phyloP scores from a whole-genome alignment of 148 eudicot species.

The Camellia japonica region DNA sequence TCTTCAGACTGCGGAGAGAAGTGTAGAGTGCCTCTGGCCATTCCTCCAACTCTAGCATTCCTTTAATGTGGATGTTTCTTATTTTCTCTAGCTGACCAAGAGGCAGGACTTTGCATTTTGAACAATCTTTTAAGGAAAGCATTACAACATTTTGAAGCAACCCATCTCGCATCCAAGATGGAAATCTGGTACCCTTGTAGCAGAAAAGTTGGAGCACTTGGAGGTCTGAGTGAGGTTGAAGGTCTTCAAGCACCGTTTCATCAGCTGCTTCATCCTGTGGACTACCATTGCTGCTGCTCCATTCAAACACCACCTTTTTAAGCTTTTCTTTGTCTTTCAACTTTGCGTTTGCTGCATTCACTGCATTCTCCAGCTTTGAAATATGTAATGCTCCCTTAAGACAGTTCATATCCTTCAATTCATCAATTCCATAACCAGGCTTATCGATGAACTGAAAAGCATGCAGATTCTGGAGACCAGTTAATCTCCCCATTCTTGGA shows the following conservation, averaged over 20 bases:
- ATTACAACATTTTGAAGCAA: conserved; percentile 9
- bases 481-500: conserved; percentile 22
- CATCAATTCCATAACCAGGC: conserved; percentile 22
- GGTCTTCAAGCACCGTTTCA: conserved; percentile 30
- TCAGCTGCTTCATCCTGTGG: conserved; percentile 13
- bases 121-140: conserved; percentile 22
- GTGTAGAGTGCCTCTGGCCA: conserved; percentile 11
- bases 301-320: conserved; percentile 24
- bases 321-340: conserved; percentile 23
- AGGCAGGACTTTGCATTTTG: conserved; percentile 24
- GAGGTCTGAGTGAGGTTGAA: conserved; percentile 27
- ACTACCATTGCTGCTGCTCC: conserved; percentile 16
- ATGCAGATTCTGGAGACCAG: conserved; percentile 21
- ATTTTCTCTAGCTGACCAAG: conserved; percentile 22
- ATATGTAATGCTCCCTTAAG: conserved; percentile 20
- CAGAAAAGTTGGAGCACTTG: conserved; percentile 18
- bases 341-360: conserved; percentile 20
- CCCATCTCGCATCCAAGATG: conserved; percentile 26
- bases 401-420: conserved; percentile 20
- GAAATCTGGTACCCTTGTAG: conserved; percentile 23
- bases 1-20: conserved; percentile 10
- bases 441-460: conserved; percentile 11
- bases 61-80: conserved; percentile 20
- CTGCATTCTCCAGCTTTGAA: conserved; percentile 22
- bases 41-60: conserved; percentile 29